Conservation (phyloP, 2,329 filamentous ascomycete genomes). For the Verticillium alfalfae region DNA sequence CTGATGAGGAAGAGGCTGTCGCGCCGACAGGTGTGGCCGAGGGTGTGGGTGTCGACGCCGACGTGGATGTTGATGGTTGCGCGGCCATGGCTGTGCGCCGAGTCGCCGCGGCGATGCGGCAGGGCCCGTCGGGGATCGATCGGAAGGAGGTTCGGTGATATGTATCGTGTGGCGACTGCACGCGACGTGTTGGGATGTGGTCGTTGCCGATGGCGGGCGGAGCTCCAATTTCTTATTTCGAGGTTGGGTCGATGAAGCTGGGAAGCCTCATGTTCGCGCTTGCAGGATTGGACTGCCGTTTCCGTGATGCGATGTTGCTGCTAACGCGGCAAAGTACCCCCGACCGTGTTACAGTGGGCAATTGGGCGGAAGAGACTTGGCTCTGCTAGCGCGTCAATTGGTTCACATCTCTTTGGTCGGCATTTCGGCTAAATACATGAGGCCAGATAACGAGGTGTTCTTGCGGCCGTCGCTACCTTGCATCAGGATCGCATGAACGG, state of each 20-base stretch:
- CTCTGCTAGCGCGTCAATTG: neutral
- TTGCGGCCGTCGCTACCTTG: neutral
- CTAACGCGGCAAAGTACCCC: neutral
- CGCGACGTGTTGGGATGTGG: neutral
- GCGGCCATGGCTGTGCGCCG: slow-evolving; percentile 36
- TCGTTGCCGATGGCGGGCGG: neutral
- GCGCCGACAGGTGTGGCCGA: slow-evolving; percentile 17
- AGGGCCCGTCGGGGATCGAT: slow-evolving; percentile 4
- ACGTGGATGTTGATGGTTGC: slow-evolving; percentile 27
- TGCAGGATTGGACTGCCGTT: neutral
- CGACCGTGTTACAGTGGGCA: neutral
- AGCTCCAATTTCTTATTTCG: neutral
- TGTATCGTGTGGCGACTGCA: neutral
- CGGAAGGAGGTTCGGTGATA: slow-evolving; percentile 2
- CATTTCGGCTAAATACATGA: neutral
- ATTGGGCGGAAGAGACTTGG: neutral
- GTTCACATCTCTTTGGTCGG: neutral
- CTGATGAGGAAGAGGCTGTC: slow-evolving; percentile 21
- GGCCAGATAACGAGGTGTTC: neutral
- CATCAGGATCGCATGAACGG: neutral
- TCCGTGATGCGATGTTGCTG: neutral
- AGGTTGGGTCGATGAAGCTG: neutral
- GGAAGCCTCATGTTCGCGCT: neutral
- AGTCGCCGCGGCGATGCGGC: slow-evolving; percentile 31
- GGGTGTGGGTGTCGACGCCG: slow-evolving; percentile 11